Percentiles rank a stretch among this genome's conserved stretches.
Evolutionary conservation across 306 rosid species (phyloP).

Genomic region (Nissolia schottii): DNA sequence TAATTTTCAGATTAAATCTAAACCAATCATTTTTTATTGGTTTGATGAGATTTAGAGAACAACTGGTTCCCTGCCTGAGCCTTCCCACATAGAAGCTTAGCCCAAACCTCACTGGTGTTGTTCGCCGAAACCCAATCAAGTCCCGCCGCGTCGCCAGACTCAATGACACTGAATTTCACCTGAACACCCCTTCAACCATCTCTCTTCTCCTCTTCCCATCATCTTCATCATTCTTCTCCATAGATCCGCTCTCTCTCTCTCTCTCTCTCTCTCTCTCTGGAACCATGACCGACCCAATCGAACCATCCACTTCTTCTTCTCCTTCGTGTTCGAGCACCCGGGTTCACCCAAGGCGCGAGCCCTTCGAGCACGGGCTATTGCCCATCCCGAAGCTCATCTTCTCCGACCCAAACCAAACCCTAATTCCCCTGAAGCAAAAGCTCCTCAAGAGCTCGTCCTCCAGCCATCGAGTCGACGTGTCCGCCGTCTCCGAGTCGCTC

Average conservation of each 20-base stretch:
- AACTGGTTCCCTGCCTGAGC: no score
- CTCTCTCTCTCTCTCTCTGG: constrained; percentile 1
- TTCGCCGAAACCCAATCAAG: no score
- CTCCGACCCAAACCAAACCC: constrained; percentile 87
- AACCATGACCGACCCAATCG: constrained; percentile 67
- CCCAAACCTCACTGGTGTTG: background rate
- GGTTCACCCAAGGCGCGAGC: constrained; percentile 81
- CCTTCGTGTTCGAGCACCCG: constrained; percentile 41
- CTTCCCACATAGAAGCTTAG: no score
- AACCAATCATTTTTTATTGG: no score
- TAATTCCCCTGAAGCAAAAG: constrained; percentile 62
- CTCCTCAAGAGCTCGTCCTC: constrained; percentile 48
- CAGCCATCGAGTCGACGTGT: constrained; percentile 45
- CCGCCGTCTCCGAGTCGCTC: constrained; percentile 59
- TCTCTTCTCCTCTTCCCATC: background rate
- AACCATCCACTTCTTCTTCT: constrained; percentile 47
- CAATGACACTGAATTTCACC: background rate
- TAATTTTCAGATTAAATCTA: no score
- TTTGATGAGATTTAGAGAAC: no score
- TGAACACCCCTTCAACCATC: background rate
- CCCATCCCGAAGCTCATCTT: constrained; percentile 80
- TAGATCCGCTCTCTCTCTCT: background rate
- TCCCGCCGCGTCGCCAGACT: no score
- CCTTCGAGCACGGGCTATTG: constrained; percentile 84
- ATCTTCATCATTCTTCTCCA: constrained; percentile 2